phyloP scores from a whole-genome alignment of 345 rosid species.

The Linum lewisii region DNA sequence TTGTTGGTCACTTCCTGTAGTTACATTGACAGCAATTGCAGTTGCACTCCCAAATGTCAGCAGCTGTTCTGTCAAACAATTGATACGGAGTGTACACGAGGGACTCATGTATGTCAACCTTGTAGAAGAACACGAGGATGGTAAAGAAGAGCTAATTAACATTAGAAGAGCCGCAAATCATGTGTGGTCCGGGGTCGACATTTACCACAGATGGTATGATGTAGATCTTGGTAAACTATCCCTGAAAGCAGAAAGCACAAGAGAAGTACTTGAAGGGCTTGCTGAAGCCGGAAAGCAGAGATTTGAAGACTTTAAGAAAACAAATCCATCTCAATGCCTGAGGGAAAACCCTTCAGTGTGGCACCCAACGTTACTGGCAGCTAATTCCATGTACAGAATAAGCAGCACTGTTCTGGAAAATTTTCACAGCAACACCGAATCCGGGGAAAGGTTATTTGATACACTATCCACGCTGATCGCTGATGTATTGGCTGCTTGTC shows the following conservation, averaged over 20 bases:
- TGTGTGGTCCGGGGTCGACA: slow-evolving; percentile 60
- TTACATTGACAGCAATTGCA: slow-evolving; percentile 63
- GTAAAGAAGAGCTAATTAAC: slow-evolving; percentile 27
- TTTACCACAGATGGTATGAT: slow-evolving; percentile 57
- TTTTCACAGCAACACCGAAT: slow-evolving; percentile 19
- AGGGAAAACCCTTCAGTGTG: slow-evolving; percentile 50
- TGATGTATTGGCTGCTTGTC: slow-evolving; percentile 68
- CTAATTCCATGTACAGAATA: slow-evolving; percentile 73
- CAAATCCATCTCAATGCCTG: slow-evolving; percentile 19
- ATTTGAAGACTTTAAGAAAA: slow-evolving; percentile 33
- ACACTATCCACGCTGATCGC: slow-evolving; percentile 37
- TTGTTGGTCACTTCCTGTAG: slow-evolving; percentile 81
- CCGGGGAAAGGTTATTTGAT: slow-evolving; percentile 31
- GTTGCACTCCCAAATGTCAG: slow-evolving; percentile 46
- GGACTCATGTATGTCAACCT: slow-evolving; percentile 41
- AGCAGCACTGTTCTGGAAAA: slow-evolving; percentile 44
- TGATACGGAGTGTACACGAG: slow-evolving; percentile 45
- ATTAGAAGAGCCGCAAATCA: slow-evolving; percentile 46
- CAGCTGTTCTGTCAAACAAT: slow-evolving; percentile 18
- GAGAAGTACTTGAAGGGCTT: slow-evolving; percentile 47
- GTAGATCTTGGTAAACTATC: slow-evolving; percentile 53
- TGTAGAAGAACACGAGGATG: slow-evolving; percentile 35
- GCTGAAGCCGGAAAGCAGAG: slow-evolving; percentile 37
- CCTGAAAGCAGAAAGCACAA: slow-evolving; percentile 25
- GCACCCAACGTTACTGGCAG: slow-evolving; percentile 60